A percentile compares a stretch with the other conserved stretches of the same genome.
phyloP scores from a whole-genome alignment of 352 stramenopile species.

The Pythium graminicola region DNA sequence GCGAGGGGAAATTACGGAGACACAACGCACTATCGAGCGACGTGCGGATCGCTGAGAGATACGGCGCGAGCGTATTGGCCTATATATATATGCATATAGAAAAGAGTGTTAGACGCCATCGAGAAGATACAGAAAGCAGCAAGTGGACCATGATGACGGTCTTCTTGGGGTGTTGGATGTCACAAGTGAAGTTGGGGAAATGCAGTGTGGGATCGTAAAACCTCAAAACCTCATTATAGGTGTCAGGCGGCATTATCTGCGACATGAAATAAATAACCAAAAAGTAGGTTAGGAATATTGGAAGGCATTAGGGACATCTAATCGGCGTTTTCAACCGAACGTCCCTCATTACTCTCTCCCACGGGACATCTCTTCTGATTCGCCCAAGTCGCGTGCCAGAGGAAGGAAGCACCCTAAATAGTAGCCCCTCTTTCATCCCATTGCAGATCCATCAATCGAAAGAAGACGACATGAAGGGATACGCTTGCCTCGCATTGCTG shows the following conservation, averaged over 20 bases:
- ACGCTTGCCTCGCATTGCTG: neutral
- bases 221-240: neutral
- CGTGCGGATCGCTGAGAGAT: slow-evolving; percentile 89
- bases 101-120: neutral
- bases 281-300: neutral
- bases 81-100: too few species aligned
- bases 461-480: neutral
- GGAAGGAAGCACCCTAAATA: neutral
- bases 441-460: neutral
- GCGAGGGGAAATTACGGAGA: slow-evolving; percentile 95
- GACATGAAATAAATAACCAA: neutral
- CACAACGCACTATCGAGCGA: slow-evolving; percentile 91
- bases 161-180: neutral
- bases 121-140: neutral
- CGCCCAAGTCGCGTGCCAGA: slow-evolving; percentile 4
- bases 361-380: slow-evolving; percentile 12
- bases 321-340: neutral
- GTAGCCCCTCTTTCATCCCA: neutral
- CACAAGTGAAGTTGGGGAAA: slow-evolving; percentile 5
- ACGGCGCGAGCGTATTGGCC: slow-evolving; percentile 87
- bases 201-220: neutral
- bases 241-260: neutral
- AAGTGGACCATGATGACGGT: neutral
- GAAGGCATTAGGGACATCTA: slow-evolving; percentile 1
- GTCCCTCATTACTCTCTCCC: neutral